phyloP scores from a whole-genome alignment of 176 grass and related monocot genomes.

The Aegilops speltoides region DNA sequence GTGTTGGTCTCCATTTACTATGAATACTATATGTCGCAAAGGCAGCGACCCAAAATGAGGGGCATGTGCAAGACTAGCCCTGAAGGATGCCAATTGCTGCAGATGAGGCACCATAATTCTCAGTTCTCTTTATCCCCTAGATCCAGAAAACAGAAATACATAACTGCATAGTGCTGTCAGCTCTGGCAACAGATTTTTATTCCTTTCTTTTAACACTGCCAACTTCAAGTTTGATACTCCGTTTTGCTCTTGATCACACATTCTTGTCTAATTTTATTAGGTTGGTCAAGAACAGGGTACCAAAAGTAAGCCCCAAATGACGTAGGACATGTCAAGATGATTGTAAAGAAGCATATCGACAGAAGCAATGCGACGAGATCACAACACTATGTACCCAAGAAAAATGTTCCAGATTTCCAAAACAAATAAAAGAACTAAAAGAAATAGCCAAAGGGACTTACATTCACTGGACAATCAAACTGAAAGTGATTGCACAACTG shows the following conservation, averaged over 20 bases:
- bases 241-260: background rate
- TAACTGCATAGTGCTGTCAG: background rate
- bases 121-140: background rate
- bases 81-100: background rate
- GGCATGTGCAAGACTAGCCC: background rate
- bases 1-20: constrained; percentile 2
- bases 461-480: constrained; percentile 81
- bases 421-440: background rate
- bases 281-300: background rate
- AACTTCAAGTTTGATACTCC: background rate
- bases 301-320: background rate
- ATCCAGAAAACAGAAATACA: background rate
- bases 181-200: background rate
- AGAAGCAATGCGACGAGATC: background rate
- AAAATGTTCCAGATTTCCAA: background rate
- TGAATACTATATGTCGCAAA: background rate
- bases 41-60: background rate
- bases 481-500: constrained; percentile 72
- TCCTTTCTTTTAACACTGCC: background rate
- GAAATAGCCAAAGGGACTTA: constrained; percentile 36
- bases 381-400: background rate
- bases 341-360: background rate
- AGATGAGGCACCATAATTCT: constrained; percentile 5
- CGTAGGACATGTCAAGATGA: background rate
- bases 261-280: background rate